Percentiles rank a stretch among this genome's conserved stretches.
These are phyloP conservation scores for Porphyrellus cyaneotinctus DNA, from an alignment of 768 basidiomycete genomes.

Conservation along the genomic window DNA sequence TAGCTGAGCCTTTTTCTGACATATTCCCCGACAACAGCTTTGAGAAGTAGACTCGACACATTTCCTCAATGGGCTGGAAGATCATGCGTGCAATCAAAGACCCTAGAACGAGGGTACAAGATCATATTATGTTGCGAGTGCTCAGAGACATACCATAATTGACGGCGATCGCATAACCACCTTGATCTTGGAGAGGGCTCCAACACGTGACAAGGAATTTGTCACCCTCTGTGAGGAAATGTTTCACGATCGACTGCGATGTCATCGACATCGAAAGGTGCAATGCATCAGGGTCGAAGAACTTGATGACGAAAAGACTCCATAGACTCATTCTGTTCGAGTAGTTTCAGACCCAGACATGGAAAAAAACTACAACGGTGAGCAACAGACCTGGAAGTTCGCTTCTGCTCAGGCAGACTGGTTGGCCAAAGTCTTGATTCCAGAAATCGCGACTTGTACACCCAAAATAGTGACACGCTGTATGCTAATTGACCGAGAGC, in stretches of 20 bases:
- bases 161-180: slow-evolving; percentile 91
- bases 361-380: not conserved
- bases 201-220: slow-evolving; percentile 83
- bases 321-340: slow-evolving; percentile 3
- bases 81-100: slow-evolving; percentile 88
- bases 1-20: slow-evolving; percentile 2
- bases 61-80: slow-evolving; percentile 96
- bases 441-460: slow-evolving; percentile 50
- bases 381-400: slow-evolving; percentile 17
- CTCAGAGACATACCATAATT: slow-evolving; percentile 73
- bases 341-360: not conserved
- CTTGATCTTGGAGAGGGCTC: slow-evolving; percentile 83
- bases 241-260: slow-evolving; percentile 85
- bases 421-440: slow-evolving; percentile 32
- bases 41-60: slow-evolving; percentile 85
- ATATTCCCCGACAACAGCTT: slow-evolving; percentile 42
- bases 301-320: slow-evolving; percentile 16
- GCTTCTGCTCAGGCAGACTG: slow-evolving; percentile 17
- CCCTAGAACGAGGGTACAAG: slow-evolving; percentile 43
- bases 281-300: slow-evolving; percentile 47
- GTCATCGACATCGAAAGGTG: slow-evolving; percentile 80
- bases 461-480: slow-evolving; percentile 49
- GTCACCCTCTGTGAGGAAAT: slow-evolving; percentile 93
- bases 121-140: not conserved
- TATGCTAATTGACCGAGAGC: slow-evolving; percentile 83